These are phyloP conservation scores for Lipomyces yamanashiensis DNA, from an alignment of 805 yeast genomes.

Conservation along the genomic window DNA sequence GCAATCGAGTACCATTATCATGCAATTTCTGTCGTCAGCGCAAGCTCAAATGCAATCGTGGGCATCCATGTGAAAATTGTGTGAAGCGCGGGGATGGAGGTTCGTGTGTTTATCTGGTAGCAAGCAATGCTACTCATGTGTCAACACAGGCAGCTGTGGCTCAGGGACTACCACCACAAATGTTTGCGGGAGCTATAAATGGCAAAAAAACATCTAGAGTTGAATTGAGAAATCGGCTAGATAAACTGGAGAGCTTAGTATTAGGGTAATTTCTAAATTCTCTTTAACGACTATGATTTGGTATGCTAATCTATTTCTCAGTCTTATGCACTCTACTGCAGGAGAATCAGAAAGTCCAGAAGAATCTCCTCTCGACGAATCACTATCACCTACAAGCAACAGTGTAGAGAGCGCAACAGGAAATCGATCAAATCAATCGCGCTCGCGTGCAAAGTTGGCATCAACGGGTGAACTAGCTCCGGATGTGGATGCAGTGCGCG, in stretches of 20 bases:
- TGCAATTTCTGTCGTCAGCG: constrained; percentile 45
- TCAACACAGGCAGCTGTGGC: constrained; percentile 11
- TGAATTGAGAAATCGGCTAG: constrained; percentile 41
- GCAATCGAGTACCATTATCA: constrained; percentile 43
- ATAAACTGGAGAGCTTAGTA: constrained; percentile 42
- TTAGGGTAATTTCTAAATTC: constrained; percentile 29
- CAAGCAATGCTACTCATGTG: constrained; percentile 16
- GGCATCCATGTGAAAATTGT: constrained; percentile 45
- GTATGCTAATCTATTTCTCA: neutral
- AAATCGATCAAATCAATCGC: neutral
- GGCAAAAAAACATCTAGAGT: constrained; percentile 24
- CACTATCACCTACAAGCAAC: constrained; percentile 2
- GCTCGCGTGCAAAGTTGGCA: neutral
- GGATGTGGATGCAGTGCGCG: constrained; percentile 38
- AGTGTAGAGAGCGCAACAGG: neutral
- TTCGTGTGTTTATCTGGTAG: constrained; percentile 33
- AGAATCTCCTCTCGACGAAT: constrained; percentile 21
- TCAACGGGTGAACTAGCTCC: constrained; percentile 22
- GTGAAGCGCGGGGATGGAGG: constrained; percentile 38
- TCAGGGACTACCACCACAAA: constrained; percentile 13
- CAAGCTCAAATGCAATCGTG: constrained; percentile 45
- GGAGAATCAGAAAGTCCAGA: constrained; percentile 27
- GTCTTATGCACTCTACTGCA: constrained; percentile 26
- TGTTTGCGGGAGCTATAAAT: constrained; percentile 14
- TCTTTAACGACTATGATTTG: neutral